These are phyloP conservation scores for Teunomyces kruisii DNA, from an alignment of 805 yeast species.

Conservation along the genomic window DNA sequence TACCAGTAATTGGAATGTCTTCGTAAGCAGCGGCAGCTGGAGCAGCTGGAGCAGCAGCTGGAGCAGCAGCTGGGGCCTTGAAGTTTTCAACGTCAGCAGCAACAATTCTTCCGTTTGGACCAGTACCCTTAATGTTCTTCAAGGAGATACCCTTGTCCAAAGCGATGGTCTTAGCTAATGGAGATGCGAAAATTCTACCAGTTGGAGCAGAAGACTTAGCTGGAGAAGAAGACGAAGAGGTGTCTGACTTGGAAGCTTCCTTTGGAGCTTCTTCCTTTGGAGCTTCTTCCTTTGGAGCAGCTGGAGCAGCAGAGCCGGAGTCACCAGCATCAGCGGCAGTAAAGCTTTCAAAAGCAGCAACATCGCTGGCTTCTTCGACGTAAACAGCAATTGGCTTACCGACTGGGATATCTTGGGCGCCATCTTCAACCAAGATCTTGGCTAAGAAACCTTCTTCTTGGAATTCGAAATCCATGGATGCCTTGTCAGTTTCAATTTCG, in stretches of 20 bases:
- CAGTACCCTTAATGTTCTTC: constrained; percentile 84
- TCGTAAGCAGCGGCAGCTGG: constrained; percentile 61
- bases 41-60: constrained; percentile 43
- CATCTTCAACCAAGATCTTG: constrained; percentile 78
- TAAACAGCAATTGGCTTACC: constrained; percentile 96
- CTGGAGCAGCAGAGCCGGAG: constrained; percentile 6
- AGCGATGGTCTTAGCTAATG: constrained; percentile 90
- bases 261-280: constrained; percentile 35
- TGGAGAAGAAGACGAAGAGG: constrained; percentile 22
- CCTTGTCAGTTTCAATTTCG: constrained; percentile 97
- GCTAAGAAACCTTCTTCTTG: constrained; percentile 96
- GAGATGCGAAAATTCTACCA: constrained; percentile 88
- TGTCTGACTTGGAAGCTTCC: constrained; percentile 9
- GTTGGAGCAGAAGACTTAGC: constrained; percentile 35
- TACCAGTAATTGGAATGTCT: constrained; percentile 83
- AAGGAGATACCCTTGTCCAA: constrained; percentile 87
- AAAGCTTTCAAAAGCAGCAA: constrained; percentile 84
- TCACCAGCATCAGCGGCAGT: constrained; percentile 79
- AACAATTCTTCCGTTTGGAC: constrained; percentile 93
- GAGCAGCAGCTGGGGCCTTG: constrained; percentile 45
- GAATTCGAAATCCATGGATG: constrained; percentile 96
- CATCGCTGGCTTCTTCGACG: constrained; percentile 83
- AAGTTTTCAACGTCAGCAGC: constrained; percentile 84
- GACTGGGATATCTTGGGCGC: constrained; percentile 87
- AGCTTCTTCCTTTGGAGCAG: constrained; percentile 38